These are phyloP conservation scores for Termitomyces sp. DNA, from an alignment of 768 basidiomycete genomes.

Conservation along the genomic window DNA sequence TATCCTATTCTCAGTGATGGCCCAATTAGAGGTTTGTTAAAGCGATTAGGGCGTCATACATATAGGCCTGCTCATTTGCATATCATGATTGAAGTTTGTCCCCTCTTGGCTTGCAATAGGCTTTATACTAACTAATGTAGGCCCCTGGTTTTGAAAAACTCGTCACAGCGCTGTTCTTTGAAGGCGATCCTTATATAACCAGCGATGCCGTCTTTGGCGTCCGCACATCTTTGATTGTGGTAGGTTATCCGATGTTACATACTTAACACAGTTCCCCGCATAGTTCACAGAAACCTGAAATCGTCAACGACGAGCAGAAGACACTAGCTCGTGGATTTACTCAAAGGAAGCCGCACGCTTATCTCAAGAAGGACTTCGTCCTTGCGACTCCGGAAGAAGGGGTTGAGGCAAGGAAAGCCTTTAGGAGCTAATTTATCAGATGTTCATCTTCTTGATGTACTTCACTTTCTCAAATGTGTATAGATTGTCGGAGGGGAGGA, in stretches of 20 bases:
- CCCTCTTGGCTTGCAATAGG: not conserved
- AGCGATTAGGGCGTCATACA: slow-evolving; percentile 56
- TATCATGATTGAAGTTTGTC: slow-evolving; percentile 52
- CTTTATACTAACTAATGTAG: slow-evolving; percentile 14
- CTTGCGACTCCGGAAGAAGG: slow-evolving; percentile 35
- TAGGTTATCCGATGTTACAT: slow-evolving; percentile 26
- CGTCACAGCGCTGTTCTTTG: slow-evolving; percentile 68
- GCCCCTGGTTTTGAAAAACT: slow-evolving; percentile 72
- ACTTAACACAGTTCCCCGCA: not conserved
- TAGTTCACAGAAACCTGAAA: slow-evolving; percentile 38
- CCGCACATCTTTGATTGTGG: slow-evolving; percentile 71
- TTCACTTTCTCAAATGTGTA: not conserved
- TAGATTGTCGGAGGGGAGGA: not conserved
- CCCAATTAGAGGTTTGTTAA: slow-evolving; percentile 61
- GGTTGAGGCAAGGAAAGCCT: slow-evolving; percentile 21
- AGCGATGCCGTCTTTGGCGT: slow-evolving; percentile 83
- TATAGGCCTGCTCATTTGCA: slow-evolving; percentile 81
- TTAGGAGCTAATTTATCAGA: not conserved
- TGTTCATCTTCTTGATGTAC: not conserved
- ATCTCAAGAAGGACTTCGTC: slow-evolving; percentile 35
- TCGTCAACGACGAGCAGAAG: slow-evolving; percentile 47
- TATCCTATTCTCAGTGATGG: slow-evolving; percentile 82
- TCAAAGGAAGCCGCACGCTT: slow-evolving; percentile 30
- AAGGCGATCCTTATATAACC: slow-evolving; percentile 57
- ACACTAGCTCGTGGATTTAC: slow-evolving; percentile 51